These are phyloP conservation scores for Amborella trichopoda DNA, from an alignment of 164 flowering plant species.

Conservation along the genomic window DNA sequence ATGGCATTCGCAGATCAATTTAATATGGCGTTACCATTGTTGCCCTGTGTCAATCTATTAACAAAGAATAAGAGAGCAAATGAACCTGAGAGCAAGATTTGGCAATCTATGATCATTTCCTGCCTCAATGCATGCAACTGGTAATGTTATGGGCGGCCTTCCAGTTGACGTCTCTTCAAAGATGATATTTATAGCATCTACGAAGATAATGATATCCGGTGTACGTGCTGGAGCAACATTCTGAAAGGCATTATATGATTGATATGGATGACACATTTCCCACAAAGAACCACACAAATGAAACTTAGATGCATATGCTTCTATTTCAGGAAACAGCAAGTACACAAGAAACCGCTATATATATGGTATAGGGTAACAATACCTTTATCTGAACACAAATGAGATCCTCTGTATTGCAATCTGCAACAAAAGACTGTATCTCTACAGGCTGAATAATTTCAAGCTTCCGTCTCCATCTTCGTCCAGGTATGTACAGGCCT, in stretches of 20 bases:
- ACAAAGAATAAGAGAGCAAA: no score
- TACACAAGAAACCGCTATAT: not conserved
- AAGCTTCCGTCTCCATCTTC: slow-evolving; percentile 87
- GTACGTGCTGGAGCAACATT: slow-evolving; percentile 75
- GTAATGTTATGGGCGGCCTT: slow-evolving; percentile 59
- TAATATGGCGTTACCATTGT: no score
- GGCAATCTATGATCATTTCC: slow-evolving; percentile 70
- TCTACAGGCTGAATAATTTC: slow-evolving; percentile 90
- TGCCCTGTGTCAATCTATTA: no score
- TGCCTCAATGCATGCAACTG: slow-evolving; percentile 84
- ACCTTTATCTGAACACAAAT: slow-evolving; percentile 96
- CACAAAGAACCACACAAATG: slow-evolving; percentile 1
- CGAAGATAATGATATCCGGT: slow-evolving; percentile 62
- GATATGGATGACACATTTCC: not conserved
- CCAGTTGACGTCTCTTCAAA: slow-evolving; percentile 79
- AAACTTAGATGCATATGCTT: no score
- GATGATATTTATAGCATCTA: slow-evolving; percentile 82
- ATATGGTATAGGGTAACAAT: not conserved
- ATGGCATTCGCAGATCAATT: no score
- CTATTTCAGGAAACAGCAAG: no score
- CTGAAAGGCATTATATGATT: slow-evolving; percentile 23
- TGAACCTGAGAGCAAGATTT: slow-evolving; percentile 85
- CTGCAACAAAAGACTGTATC: slow-evolving; percentile 71
- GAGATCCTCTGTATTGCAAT: slow-evolving; percentile 92
- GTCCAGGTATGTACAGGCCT: slow-evolving; percentile 84